Evolutionary conservation across 257 asterid species (phyloP).

Genomic region (Osmanthus fragrans): DNA sequence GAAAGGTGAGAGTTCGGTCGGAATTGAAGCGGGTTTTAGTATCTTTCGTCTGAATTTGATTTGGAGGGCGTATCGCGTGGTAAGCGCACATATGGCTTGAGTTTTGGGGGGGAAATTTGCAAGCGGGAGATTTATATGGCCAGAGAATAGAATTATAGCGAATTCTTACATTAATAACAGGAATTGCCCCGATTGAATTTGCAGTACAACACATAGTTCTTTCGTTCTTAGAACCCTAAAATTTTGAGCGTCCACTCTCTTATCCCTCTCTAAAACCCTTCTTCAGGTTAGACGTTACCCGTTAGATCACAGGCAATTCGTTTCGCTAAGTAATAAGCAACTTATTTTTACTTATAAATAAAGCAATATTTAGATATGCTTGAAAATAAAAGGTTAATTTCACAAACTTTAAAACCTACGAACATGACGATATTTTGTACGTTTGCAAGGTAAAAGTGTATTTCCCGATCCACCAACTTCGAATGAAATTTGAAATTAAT

Average conservation of each 20-base stretch:
- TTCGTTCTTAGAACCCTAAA: not conserved
- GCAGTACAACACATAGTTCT: not conserved
- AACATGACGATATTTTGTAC: no score
- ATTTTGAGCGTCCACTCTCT: not conserved
- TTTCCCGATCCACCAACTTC: not conserved
- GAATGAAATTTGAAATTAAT: no score
- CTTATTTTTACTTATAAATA: not conserved
- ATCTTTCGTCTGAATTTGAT: not conserved
- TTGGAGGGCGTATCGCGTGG: not conserved
- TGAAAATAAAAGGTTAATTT: no score
- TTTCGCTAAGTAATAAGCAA: no score
- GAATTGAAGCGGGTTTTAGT: not conserved
- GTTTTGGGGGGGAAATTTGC: not conserved
- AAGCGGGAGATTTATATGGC: not conserved
- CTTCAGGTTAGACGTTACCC: not conserved
- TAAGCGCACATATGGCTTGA: not conserved
- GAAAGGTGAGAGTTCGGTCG: not conserved
- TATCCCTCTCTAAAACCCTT: not conserved
- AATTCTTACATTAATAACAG: not conserved
- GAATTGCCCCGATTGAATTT: not conserved
- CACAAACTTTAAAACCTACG: not conserved
- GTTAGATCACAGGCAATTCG: not conserved
- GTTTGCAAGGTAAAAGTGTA: no score
- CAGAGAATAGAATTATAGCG: not conserved
- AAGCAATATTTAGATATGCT: no score